These are phyloP conservation scores for Nigrospora osmanthi DNA, from an alignment of 2,329 filamentous ascomycete genomes.

Conservation along the genomic window DNA sequence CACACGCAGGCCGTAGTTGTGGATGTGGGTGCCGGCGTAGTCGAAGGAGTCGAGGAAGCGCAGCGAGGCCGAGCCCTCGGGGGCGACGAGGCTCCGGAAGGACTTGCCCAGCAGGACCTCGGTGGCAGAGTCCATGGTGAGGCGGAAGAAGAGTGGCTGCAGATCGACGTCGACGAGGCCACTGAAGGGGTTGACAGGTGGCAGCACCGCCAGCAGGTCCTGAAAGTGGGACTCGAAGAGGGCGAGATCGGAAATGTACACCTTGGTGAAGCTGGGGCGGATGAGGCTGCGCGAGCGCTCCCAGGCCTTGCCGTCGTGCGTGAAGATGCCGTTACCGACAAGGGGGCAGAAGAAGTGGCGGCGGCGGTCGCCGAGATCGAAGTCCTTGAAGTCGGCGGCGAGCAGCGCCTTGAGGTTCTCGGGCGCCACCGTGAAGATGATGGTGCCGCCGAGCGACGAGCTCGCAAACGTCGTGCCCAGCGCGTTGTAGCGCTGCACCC, in stretches of 20 bases:
- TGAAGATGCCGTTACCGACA: constrained; percentile 34
- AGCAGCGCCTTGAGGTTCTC: constrained; percentile 20
- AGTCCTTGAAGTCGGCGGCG: constrained; percentile 13
- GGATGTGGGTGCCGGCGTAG: constrained; percentile 1
- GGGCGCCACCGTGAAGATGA: constrained; percentile 11
- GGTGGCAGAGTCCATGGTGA: constrained; percentile 48
- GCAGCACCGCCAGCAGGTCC: constrained; percentile 1
- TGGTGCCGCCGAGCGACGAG: not conserved
- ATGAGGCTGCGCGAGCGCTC: constrained; percentile 34
- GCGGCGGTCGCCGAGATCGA: constrained; percentile 2
- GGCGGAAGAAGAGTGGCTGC: constrained; percentile 46
- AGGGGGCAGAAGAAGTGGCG: constrained; percentile 18
- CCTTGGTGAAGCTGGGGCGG: constrained; percentile 43
- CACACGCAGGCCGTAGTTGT: not conserved
- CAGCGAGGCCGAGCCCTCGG: not conserved
- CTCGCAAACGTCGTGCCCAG: constrained; percentile 1
- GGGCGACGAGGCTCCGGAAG: not conserved
- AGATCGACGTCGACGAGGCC: constrained; percentile 3
- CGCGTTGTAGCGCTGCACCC: not conserved
- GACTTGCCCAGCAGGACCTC: constrained; percentile 4
- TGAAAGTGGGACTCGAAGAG: constrained; percentile 46
- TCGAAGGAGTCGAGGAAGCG: constrained; percentile 3
- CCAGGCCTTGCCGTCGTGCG: constrained; percentile 25
- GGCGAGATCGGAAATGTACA: constrained; percentile 57
- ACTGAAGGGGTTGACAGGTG: not conserved